A percentile compares a stretch with the other conserved stretches of the same genome.
Evolutionary conservation across 805 yeast species (phyloP).

Genomic region (Candida fluviatilis): DNA sequence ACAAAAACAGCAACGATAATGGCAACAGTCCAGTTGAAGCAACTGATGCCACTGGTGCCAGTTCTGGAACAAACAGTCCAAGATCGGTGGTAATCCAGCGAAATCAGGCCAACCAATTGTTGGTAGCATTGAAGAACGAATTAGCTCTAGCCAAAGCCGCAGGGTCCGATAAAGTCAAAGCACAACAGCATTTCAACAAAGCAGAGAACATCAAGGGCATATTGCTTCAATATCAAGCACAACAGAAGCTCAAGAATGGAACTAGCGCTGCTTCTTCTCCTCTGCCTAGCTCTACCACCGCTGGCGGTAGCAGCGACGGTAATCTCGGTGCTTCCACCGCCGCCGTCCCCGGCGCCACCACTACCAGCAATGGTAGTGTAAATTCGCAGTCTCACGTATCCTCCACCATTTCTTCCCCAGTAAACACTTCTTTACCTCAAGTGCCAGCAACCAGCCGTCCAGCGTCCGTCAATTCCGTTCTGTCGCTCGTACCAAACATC

Average conservation of each 20-base stretch:
- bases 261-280: background rate
- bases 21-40: background rate
- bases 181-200: constrained; percentile 57
- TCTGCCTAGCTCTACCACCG: constrained; percentile 4
- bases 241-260: constrained; percentile 26
- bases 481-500: constrained; percentile 1
- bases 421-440: background rate
- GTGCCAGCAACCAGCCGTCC: constrained; percentile 2
- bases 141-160: constrained; percentile 59
- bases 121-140: constrained; percentile 54
- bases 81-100: constrained; percentile 37
- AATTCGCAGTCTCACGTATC: constrained; percentile 3
- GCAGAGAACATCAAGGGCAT: constrained; percentile 62
- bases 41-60: background rate
- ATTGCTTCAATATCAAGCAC: constrained; percentile 49
- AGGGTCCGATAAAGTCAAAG: constrained; percentile 55
- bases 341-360: constrained; percentile 13
- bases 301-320: constrained; percentile 1
- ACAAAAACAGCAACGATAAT: constrained; percentile 2
- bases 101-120: constrained; percentile 53
- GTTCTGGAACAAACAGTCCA: constrained; percentile 8
- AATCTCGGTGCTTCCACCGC: background rate
- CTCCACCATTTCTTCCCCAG: constrained; percentile 8
- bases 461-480: constrained; percentile 1
- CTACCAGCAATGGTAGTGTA: background rate